Evolutionary conservation across 2,329 filamentous ascomycete species (phyloP).

Genomic region (Phaeophleospora eucalypticola): DNA sequence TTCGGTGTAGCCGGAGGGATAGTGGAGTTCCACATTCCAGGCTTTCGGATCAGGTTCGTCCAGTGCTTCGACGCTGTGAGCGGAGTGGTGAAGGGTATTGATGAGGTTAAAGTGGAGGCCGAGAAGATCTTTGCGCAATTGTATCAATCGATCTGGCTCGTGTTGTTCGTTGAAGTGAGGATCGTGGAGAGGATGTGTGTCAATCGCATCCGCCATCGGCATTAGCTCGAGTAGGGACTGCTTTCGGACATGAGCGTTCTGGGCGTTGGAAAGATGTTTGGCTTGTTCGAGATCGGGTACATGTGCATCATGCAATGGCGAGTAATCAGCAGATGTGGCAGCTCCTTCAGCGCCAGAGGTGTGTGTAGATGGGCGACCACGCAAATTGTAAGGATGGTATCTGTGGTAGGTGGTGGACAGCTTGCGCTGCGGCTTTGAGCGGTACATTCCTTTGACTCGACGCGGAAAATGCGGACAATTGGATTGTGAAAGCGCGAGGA

Average conservation of each 20-base stretch:
- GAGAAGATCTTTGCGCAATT: background rate
- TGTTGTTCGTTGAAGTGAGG: background rate
- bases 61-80: background rate
- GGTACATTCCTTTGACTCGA: background rate
- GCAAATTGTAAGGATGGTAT: too few species aligned
- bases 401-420: too few species aligned
- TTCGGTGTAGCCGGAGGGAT: slow-evolving; percentile 8
- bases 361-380: too few species aligned
- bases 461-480: background rate
- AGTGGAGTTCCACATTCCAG: slow-evolving; percentile 2
- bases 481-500: background rate
- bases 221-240: background rate
- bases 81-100: slow-evolving; percentile 10
- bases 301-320: too few species aligned
- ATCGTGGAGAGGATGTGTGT: background rate
- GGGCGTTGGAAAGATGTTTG: background rate
- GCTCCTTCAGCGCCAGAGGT: too few species aligned
- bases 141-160: background rate
- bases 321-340: too few species aligned
- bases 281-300: too few species aligned
- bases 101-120: slow-evolving; percentile 1
- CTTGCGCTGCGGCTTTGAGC: background rate
- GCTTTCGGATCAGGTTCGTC: background rate
- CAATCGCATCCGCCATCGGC: background rate
- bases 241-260: background rate